Conservation (phyloP, 2,329 filamentous ascomycete species). For the Meredithiella fracta region DNA sequence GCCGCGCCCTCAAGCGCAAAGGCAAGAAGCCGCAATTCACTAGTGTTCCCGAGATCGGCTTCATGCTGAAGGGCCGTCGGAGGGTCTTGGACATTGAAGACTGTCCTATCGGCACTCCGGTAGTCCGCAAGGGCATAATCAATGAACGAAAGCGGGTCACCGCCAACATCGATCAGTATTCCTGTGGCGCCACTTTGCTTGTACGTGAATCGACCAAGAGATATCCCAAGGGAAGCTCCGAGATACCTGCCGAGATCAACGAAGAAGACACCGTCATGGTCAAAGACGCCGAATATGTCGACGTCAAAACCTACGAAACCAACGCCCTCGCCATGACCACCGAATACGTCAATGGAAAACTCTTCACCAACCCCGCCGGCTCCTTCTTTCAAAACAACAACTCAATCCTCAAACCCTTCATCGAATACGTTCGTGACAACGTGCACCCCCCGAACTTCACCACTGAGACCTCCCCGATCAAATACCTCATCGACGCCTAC, state of each 20-base stretch:
- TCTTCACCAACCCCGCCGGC: constrained; percentile 81
- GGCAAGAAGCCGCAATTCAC: constrained; percentile 34
- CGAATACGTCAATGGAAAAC: constrained; percentile 73
- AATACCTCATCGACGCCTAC: constrained; percentile 92
- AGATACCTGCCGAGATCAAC: constrained; percentile 18
- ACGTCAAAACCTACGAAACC: constrained; percentile 79
- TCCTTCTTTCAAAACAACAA: constrained; percentile 99
- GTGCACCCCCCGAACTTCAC: constrained; percentile 40
- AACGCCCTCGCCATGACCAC: constrained; percentile 67
- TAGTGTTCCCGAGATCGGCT: constrained; percentile 66
- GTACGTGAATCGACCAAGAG: constrained; percentile 72
- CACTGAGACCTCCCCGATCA: constrained; percentile 33
- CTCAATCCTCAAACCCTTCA: constrained; percentile 79
- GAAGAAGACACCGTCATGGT: constrained; percentile 28
- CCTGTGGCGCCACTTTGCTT: constrained; percentile 71
- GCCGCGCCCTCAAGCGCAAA: constrained; percentile 31
- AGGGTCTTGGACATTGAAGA: constrained; percentile 88
- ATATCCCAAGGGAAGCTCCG: constrained; percentile 31
- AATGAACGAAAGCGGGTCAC: constrained; percentile 63
- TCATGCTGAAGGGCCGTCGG: constrained; percentile 69
- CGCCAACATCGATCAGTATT: constrained; percentile 53
- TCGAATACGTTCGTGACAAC: constrained; percentile 66
- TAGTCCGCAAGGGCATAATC: constrained; percentile 63
- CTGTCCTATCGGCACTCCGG: constrained; percentile 84
- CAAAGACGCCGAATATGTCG: constrained; percentile 36